Conservation (phyloP, 257 asterid species). For the Solanum etuberosum region DNA sequence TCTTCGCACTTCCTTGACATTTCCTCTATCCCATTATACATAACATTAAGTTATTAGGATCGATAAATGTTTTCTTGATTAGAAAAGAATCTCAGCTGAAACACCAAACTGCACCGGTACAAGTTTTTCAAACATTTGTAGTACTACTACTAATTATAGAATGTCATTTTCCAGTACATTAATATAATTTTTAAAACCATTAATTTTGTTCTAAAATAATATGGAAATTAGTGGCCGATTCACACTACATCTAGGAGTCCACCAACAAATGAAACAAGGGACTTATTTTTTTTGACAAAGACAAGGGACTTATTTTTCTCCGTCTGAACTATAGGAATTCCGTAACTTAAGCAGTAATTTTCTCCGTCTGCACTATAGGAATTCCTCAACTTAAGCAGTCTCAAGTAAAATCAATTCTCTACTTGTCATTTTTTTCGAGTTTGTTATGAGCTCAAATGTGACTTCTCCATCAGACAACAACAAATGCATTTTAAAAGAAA, state of each 20-base stretch:
- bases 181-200: background rate
- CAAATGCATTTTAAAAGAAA: background rate
- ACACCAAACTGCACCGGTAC: background rate
- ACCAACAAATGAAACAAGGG: background rate
- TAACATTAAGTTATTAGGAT: background rate
- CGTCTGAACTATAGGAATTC: background rate
- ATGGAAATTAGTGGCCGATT: background rate
- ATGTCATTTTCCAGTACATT: background rate
- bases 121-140: background rate
- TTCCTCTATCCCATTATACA: background rate
- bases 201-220: background rate
- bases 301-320: background rate
- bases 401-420: background rate
- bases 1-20: background rate
- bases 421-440: background rate
- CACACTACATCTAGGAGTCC: background rate
- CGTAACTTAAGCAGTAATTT: background rate
- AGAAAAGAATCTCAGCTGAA: background rate
- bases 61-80: background rate
- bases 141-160: background rate
- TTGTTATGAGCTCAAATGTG: background rate
- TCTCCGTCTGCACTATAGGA: background rate
- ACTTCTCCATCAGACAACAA: background rate
- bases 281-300: background rate
- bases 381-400: background rate